phyloP scores from a whole-genome alignment of 208 protist species.

The Trypanosomatidae sp. region DNA sequence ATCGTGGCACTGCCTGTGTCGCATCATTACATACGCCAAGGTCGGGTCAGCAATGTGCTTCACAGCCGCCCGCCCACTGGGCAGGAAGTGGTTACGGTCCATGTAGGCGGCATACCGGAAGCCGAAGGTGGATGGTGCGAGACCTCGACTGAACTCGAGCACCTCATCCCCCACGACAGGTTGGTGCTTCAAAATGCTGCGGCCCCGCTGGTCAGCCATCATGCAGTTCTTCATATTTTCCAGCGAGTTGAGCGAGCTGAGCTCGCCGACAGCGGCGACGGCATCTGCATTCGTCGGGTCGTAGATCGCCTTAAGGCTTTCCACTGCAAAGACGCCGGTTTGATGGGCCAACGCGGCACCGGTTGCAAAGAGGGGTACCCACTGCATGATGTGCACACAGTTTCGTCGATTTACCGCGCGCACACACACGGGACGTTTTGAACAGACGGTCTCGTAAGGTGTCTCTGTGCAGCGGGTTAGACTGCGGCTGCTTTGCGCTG shows the following conservation, averaged over 20 bases:
- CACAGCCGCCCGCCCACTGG: slow-evolving; percentile 65
- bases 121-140: slow-evolving; percentile 68
- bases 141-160: slow-evolving; percentile 46
- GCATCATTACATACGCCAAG: slow-evolving; percentile 83
- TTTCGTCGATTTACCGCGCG: neutral
- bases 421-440: neutral
- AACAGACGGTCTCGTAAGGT: neutral
- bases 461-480: neutral
- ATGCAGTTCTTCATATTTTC: slow-evolving; percentile 72
- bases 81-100: slow-evolving; percentile 76
- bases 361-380: slow-evolving; percentile 29
- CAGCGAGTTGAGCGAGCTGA: slow-evolving; percentile 59
- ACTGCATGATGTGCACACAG: slow-evolving; percentile 16
- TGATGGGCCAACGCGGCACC: slow-evolving; percentile 33
- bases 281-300: slow-evolving; percentile 66
- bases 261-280: slow-evolving; percentile 75
- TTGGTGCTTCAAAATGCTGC: slow-evolving; percentile 55
- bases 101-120: slow-evolving; percentile 78
- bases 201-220: slow-evolving; percentile 74
- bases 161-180: slow-evolving; percentile 62
- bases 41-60: slow-evolving; percentile 64
- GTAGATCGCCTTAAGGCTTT: slow-evolving; percentile 56
- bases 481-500: neutral
- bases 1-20: slow-evolving; percentile 88
- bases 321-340: slow-evolving; percentile 45